Evolutionary conservation across 768 basidiomycete genomes (phyloP).

Genomic region (Nevesoporus exiguus): DNA sequence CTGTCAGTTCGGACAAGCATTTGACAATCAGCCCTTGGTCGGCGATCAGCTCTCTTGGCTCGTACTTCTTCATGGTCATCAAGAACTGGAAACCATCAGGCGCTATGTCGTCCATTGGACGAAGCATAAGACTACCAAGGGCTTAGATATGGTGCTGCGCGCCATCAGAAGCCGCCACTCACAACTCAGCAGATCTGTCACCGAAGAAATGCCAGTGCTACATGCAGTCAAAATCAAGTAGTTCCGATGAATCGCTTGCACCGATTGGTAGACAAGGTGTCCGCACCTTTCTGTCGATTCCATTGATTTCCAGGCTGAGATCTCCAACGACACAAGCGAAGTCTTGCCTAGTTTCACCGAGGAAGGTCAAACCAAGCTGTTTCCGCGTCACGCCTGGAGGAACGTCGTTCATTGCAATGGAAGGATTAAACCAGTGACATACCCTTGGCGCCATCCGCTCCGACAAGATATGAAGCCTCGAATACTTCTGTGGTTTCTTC

Average conservation of each 20-base stretch:
- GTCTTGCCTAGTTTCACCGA: conserved; percentile 36
- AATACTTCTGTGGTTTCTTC: conserved; percentile 27
- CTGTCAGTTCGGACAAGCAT: conserved; percentile 27
- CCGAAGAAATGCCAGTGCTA: conserved; percentile 27
- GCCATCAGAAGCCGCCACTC: background rate
- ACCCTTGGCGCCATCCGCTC: conserved; percentile 40
- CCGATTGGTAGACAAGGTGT: too few species aligned
- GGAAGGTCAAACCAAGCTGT: conserved; percentile 39
- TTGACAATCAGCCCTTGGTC: conserved; percentile 29
- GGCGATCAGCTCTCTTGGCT: conserved; percentile 14
- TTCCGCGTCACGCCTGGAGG: conserved; percentile 36
- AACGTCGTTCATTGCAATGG: background rate
- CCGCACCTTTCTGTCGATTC: conserved; percentile 19
- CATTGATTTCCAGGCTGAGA: conserved; percentile 30
- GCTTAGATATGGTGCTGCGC: background rate
- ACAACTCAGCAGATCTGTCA: conserved; percentile 2
- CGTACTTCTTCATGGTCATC: conserved; percentile 1
- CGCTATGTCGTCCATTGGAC: background rate
- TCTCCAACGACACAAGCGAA: conserved; percentile 35
- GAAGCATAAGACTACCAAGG: background rate
- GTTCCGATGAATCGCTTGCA: too few species aligned
- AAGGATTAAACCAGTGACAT: background rate
- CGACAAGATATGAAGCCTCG: conserved; percentile 35
- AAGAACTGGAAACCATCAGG: conserved; percentile 5
- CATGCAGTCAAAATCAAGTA: too few species aligned